phyloP scores from a whole-genome alignment of 192 early-diverging fungal species.

The Chytriomyces sp. region DNA sequence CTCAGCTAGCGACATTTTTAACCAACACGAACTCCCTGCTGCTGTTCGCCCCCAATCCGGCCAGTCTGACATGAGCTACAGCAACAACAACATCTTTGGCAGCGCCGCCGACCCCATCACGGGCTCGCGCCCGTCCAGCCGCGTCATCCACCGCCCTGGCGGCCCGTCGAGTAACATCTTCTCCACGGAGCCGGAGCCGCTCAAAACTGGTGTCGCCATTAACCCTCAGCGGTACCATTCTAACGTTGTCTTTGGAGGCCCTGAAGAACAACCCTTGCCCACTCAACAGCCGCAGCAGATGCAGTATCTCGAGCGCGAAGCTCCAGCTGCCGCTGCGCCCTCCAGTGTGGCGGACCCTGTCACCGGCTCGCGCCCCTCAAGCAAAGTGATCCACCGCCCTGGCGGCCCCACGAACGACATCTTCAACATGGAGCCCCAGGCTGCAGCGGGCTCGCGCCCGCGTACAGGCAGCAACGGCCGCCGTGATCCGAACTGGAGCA shows the following conservation, averaged over 20 bases:
- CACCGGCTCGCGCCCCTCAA: conserved; percentile 33
- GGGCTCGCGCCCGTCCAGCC: conserved; percentile 33
- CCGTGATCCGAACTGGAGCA: conserved; percentile 48
- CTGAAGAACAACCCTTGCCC: conserved; percentile 32
- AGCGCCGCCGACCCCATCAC: conserved; percentile 3
- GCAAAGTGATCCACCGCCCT: conserved; percentile 37
- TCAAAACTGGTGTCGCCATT: conserved; percentile 24
- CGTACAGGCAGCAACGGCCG: conserved; percentile 15
- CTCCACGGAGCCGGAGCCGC: conserved; percentile 28
- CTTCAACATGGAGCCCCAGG: conserved; percentile 21
- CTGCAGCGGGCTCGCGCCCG: background rate
- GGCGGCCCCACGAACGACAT: conserved; percentile 42
- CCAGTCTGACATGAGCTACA: conserved; percentile 1
- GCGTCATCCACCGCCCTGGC: conserved; percentile 39
- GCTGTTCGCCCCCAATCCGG: background rate
- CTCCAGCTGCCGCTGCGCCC: background rate
- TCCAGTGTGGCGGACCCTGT: conserved; percentile 6
- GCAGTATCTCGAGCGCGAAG: too few relatives aligned
- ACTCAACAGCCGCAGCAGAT: too few relatives aligned
- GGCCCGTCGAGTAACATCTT: conserved; percentile 46
- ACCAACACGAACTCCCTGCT: background rate
- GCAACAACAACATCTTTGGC: too few relatives aligned
- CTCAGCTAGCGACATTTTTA: background rate
- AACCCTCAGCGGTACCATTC: conserved; percentile 39
- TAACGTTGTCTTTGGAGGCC: conserved; percentile 30